Base-by-base conservation (phyloP, 2,329 filamentous ascomycete genomes). In the Emmonsia crescens region DNA sequence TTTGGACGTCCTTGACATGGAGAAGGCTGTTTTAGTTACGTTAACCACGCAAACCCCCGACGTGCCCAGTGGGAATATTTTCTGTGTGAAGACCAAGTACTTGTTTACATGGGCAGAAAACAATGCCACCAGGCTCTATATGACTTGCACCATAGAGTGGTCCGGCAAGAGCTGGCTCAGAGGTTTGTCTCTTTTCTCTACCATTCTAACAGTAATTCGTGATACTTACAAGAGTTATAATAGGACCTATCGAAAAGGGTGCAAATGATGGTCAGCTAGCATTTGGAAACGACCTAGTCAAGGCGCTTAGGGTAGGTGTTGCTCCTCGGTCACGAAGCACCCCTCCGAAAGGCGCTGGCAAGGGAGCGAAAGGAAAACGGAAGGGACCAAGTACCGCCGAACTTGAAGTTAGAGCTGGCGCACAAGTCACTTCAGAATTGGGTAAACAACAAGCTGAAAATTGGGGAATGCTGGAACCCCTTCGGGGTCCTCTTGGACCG, bases 111-210 rank as follows among this genome's bases (percentile, higher is more conserved):
- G 94, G 94, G 91, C 87, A 3, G 86, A 94, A 58, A 87, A 86
- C 64, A 96, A 96, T 69, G 79, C 85, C 46, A 99, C 95, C 0
- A 84, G 91, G 33, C 78, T 99, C 36, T 85, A 94, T 64, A 88
- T 93, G 77, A 96, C 88, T 67, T 96, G 91, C 73, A 88, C 86
- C 1, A 89, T 96, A 51, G 95, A 99, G 71, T 99, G 95, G 95
- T 87, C 88, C 3, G 92, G 92, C 68, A 99, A 97, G 81, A 96
- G 92, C 78, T 99, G 94, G 94, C 78, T 99, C 54, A 96, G 94
- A 79, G 90, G 92, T 95, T 79, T 72, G 80, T 71, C 64, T 5
- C 9, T 5, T 16, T 42, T 52, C 31, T 56, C 2, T 36, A 29
- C 33, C 56, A 60, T 27, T 6, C 6, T 56, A 5, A 58, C 36